Conservation (phyloP, 2,329 filamentous ascomycete genomes). For the Fusarium graminum region DNA sequence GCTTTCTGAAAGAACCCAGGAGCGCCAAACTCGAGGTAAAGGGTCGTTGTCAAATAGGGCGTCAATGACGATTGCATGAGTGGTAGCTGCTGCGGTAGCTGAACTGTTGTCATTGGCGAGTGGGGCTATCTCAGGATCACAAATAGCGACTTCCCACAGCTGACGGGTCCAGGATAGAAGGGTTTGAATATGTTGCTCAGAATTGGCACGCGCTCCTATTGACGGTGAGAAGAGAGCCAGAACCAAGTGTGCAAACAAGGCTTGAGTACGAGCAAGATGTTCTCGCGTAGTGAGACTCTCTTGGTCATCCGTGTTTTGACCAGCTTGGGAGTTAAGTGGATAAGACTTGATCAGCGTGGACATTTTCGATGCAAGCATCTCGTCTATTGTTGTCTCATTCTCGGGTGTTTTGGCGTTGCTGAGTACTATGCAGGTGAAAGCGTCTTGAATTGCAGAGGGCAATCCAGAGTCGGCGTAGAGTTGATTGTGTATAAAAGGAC, state of each 20-base stretch:
- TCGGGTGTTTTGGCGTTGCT: neutral
- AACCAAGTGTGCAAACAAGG: slow-evolving; percentile 2
- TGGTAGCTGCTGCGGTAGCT: neutral
- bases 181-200: slow-evolving; percentile 5
- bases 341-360: neutral
- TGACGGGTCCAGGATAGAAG: slow-evolving; percentile 9
- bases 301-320: rapidly evolving
- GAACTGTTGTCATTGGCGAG: neutral
- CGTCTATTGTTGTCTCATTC: slow-evolving; percentile 5
- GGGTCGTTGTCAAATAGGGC: slow-evolving; percentile 12
- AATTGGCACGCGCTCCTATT: neutral
- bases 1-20: slow-evolving; percentile 20
- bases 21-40: slow-evolving; percentile 2
- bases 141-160: slow-evolving; percentile 19
- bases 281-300: neutral
- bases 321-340: rapidly evolving
- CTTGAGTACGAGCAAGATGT: slow-evolving; percentile 12
- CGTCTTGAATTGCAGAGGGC: neutral
- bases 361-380: neutral
- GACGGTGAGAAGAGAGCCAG: neutral
- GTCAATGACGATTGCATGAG: slow-evolving; percentile 1
- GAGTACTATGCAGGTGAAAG: slow-evolving; percentile 4
- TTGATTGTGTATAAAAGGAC: slow-evolving; percentile 19
- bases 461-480: slow-evolving; percentile 14
- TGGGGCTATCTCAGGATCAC: slow-evolving; percentile 3